These are phyloP conservation scores for Syncephalastrum contaminatum DNA, from an alignment of 371 early-diverging fungal species.

Conservation along the genomic window DNA sequence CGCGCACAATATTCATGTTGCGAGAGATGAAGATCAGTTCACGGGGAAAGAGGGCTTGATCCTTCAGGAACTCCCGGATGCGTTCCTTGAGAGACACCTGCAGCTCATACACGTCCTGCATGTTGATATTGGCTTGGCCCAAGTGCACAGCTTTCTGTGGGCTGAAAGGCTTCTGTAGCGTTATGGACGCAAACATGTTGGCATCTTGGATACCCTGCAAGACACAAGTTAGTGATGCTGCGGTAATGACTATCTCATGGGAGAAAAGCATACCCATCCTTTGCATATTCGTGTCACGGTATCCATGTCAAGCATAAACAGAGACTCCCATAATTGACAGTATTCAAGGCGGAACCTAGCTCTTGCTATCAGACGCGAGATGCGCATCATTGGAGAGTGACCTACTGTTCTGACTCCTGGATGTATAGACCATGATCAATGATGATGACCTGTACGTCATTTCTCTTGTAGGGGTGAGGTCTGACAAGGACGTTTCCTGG, in stretches of 20 bases:
- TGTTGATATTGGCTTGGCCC: conserved; percentile 30
- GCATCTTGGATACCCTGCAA: conserved; percentile 77
- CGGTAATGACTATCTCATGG: neutral
- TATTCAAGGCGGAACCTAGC: conserved; percentile 76
- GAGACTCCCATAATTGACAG: conserved; percentile 82
- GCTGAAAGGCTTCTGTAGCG: conserved; percentile 78
- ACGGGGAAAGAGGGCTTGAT: conserved; percentile 74
- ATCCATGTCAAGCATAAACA: conserved; percentile 73
- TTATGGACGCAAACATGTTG: conserved; percentile 81
- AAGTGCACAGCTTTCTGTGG: conserved; percentile 53
- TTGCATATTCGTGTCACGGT: conserved; percentile 63
- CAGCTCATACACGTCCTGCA: conserved; percentile 64
- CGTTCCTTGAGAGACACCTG: conserved; percentile 75
- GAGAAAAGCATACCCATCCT: conserved; percentile 53
- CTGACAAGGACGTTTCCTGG: conserved; percentile 88
- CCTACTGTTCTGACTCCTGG: conserved; percentile 58
- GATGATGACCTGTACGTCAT: conserved; percentile 59
- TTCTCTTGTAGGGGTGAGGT: conserved; percentile 57
- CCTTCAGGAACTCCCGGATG: conserved; percentile 67
- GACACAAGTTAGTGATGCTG: neutral
- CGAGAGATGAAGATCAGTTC: conserved; percentile 90
- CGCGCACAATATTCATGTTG: conserved; percentile 87
- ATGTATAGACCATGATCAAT: conserved; percentile 94
- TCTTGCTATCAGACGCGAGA: neutral
- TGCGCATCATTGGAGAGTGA: conserved; percentile 33